These are phyloP conservation scores for Craspedostauros australis DNA, from an alignment of 108 stramenopile genomes.

Conservation along the genomic window DNA sequence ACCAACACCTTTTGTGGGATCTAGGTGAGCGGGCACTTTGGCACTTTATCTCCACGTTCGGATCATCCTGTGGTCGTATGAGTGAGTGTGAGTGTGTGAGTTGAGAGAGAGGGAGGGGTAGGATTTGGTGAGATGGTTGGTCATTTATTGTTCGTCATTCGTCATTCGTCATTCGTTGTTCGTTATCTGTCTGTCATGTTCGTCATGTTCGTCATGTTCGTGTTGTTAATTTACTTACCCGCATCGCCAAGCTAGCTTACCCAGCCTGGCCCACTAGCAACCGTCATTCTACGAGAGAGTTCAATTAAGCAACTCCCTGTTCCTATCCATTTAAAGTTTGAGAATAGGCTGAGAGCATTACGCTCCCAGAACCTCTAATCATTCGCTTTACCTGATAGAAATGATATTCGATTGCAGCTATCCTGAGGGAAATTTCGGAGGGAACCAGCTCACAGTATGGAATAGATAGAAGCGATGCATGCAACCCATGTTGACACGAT, in stretches of 20 bases:
- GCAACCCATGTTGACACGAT: no score
- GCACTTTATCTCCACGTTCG: constrained; percentile 95
- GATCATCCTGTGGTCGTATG: no score
- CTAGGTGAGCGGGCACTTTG: constrained; percentile 94
- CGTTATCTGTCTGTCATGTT: no score
- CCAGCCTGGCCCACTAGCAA: constrained; percentile 94
- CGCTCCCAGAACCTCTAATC: constrained; percentile 93
- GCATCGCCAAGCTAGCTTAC: constrained; percentile 97
- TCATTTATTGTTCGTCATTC: no score
- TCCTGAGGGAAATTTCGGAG: constrained; percentile 97
- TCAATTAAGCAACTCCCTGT: constrained; percentile 90
- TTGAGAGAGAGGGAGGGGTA: no score
- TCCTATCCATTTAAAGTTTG: constrained; percentile 97
- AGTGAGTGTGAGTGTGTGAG: no score
- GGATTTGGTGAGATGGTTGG: no score
- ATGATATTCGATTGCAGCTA: constrained; percentile 83
- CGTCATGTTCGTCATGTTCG: no score
- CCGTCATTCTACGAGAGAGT: constrained; percentile 87
- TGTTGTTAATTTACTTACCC: no score
- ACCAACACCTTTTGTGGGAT: constrained; percentile 98
- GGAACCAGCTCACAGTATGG: no score
- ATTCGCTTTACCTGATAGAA: constrained; percentile 98
- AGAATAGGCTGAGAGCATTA: constrained; percentile 92
- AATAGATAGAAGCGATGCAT: no score
- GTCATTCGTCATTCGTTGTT: no score